These are phyloP conservation scores for Petasospora fabianii DNA, from an alignment of 1,139 yeast species.

Conservation along the genomic window DNA sequence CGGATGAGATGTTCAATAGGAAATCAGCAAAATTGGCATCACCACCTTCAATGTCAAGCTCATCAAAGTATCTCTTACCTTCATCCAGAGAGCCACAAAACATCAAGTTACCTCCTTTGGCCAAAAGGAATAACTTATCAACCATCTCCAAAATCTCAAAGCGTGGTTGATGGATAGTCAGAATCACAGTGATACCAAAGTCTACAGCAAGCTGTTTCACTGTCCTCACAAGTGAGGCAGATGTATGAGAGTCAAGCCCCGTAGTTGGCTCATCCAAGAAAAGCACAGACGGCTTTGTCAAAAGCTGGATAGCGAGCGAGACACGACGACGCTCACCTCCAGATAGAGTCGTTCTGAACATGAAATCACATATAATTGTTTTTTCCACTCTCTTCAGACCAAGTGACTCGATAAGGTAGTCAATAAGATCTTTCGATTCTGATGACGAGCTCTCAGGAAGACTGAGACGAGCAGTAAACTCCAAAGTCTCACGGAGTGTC, in stretches of 20 bases:
- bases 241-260: constrained; percentile 79
- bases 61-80: constrained; percentile 47
- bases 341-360: constrained; percentile 43
- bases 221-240: constrained; percentile 59
- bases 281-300: constrained; percentile 70
- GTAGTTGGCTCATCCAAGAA: constrained; percentile 90
- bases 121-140: constrained; percentile 8
- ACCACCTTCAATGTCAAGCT: constrained; percentile 34
- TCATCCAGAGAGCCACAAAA: constrained; percentile 51
- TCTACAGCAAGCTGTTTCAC: constrained; percentile 53
- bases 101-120: constrained; percentile 46
- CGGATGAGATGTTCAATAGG: constrained; percentile 66
- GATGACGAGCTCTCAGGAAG: constrained; percentile 38
- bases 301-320: constrained; percentile 72
- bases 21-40: constrained; percentile 59
- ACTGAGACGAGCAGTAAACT: constrained; percentile 68
- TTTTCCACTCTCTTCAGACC: constrained; percentile 61
- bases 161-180: constrained; percentile 84
- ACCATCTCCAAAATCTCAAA: constrained; percentile 53
- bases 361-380: constrained; percentile 58
- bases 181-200: constrained; percentile 63
- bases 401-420: constrained; percentile 53
- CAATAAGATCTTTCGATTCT: constrained; percentile 48
- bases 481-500: constrained; percentile 67
- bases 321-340: constrained; percentile 86